phyloP scores from a whole-genome alignment of 1,284 basidiomycete genomes.

The Rugosomyces carneus region DNA sequence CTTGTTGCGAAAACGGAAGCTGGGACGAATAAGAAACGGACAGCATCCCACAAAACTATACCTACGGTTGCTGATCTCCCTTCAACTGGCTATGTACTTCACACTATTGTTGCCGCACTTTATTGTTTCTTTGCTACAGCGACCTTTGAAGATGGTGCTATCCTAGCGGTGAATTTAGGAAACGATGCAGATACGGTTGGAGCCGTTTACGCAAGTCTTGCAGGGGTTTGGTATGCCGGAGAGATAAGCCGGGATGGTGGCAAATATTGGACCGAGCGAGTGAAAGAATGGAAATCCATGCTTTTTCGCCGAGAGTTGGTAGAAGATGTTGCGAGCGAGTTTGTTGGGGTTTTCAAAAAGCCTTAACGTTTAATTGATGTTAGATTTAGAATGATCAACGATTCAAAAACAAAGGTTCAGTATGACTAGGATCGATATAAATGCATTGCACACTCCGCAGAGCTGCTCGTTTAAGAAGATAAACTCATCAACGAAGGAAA shows the following conservation, averaged over 20 bases:
- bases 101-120: slow-evolving; percentile 33
- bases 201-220: slow-evolving; percentile 36
- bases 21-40: slow-evolving; percentile 1
- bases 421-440: no score
- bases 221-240: slow-evolving; percentile 34
- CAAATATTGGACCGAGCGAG: slow-evolving; percentile 32
- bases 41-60: slow-evolving; percentile 22
- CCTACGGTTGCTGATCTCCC: slow-evolving; percentile 26
- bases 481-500: no score
- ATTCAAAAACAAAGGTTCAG: no score
- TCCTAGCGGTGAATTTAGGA: slow-evolving; percentile 37
- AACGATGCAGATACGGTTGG: slow-evolving; percentile 38
- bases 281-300: slow-evolving; percentile 28
- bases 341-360: slow-evolving; percentile 21
- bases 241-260: slow-evolving; percentile 15
- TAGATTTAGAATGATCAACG: no score
- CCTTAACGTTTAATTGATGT: no score
- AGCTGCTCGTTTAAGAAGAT: no score
- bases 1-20: slow-evolving; percentile 23
- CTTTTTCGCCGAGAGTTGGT: slow-evolving; percentile 29
- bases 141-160: slow-evolving; percentile 36
- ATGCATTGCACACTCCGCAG: no score
- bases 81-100: slow-evolving; percentile 33
- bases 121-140: slow-evolving; percentile 39
- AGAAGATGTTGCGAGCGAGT: slow-evolving; percentile 30